Evolutionary conservation across 768 basidiomycete species (phyloP).

Genomic region (Kwoniella shandongensis): DNA sequence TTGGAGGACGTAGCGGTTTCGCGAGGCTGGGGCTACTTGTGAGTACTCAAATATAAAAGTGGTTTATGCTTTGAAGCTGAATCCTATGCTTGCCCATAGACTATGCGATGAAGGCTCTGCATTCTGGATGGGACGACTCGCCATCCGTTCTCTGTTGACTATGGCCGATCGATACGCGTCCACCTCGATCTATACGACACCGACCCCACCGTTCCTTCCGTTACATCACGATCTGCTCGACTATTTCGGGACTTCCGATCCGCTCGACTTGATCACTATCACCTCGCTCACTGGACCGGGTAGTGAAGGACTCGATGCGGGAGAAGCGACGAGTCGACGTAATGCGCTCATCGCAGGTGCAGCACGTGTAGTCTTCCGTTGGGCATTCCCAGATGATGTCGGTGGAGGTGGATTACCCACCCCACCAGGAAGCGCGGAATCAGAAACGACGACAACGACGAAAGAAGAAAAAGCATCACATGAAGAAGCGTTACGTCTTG

Average conservation of each 20-base stretch:
- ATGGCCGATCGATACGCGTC: slow-evolving; percentile 32
- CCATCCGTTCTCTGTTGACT: slow-evolving; percentile 37
- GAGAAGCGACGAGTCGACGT: slow-evolving; percentile 33
- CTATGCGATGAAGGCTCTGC: slow-evolving; percentile 52
- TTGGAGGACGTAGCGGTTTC: slow-evolving; percentile 34
- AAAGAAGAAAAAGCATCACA: slow-evolving; percentile 2
- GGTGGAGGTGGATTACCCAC: slow-evolving; percentile 6
- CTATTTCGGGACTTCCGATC: slow-evolving; percentile 36
- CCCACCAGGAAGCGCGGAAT: slow-evolving; percentile 12
- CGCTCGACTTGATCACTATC: slow-evolving; percentile 40
- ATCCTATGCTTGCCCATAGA: slow-evolving; percentile 11
- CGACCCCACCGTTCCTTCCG: slow-evolving; percentile 21
- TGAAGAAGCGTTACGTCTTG: slow-evolving; percentile 30
- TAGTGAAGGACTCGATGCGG: slow-evolving; percentile 14
- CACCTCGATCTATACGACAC: slow-evolving; percentile 18
- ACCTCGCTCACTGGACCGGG: slow-evolving; percentile 23
- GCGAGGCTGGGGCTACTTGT: slow-evolving; percentile 51
- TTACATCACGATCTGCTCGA: slow-evolving; percentile 37
- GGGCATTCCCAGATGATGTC: slow-evolving; percentile 38
- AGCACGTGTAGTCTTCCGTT: slow-evolving; percentile 39
- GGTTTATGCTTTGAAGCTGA: too few species aligned
- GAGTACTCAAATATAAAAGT: slow-evolving; percentile 7
- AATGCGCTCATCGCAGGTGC: slow-evolving; percentile 46
- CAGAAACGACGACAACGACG: background rate
- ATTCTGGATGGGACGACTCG: slow-evolving; percentile 43